phyloP scores from a whole-genome alignment of 495 filamentous ascomycete genomes.

The Aeminium ludgeri region DNA sequence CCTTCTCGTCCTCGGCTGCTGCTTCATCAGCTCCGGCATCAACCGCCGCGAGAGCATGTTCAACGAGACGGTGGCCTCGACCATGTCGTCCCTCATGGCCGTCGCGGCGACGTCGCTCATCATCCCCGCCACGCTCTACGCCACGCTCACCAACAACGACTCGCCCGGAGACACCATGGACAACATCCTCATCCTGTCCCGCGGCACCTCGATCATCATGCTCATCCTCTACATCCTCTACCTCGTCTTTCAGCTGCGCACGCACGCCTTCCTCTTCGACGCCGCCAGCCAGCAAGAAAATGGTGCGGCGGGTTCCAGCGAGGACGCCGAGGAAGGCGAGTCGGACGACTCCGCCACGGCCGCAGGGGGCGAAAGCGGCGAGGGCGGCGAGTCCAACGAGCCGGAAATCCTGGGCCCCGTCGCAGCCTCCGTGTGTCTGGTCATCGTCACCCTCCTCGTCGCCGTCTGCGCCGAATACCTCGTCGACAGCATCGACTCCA shows the following conservation, averaged over 20 bases:
- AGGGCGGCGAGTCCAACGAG: constrained; percentile 30
- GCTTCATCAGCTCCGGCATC: constrained; percentile 81
- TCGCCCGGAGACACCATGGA: constrained; percentile 31
- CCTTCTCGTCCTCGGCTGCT: constrained; percentile 87
- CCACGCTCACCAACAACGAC: constrained; percentile 29
- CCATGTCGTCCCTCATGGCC: constrained; percentile 91
- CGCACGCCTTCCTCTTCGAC: constrained; percentile 69
- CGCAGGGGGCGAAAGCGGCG: no score
- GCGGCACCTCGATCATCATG: constrained; percentile 78
- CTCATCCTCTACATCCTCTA: constrained; percentile 79
- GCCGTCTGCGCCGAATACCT: constrained; percentile 85
- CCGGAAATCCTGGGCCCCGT: constrained; percentile 47
- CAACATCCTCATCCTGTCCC: constrained; percentile 71
- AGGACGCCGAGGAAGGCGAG: no score
- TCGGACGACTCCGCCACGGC: no score
- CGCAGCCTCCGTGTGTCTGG: constrained; percentile 54
- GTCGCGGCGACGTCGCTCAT: constrained; percentile 82
- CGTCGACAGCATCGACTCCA: constrained; percentile 78
- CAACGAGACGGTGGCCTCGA: constrained; percentile 76
- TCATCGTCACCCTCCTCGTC: constrained; percentile 68
- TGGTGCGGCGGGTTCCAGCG: no score
- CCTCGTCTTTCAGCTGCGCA: constrained; percentile 74
- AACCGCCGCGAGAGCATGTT: constrained; percentile 56
- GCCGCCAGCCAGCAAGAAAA: constrained; percentile 37
- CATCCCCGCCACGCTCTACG: constrained; percentile 72